phyloP scores from a whole-genome alignment of 225 moss, liverwort and hornwort species.

The Rhytidiadelphus loreus region DNA sequence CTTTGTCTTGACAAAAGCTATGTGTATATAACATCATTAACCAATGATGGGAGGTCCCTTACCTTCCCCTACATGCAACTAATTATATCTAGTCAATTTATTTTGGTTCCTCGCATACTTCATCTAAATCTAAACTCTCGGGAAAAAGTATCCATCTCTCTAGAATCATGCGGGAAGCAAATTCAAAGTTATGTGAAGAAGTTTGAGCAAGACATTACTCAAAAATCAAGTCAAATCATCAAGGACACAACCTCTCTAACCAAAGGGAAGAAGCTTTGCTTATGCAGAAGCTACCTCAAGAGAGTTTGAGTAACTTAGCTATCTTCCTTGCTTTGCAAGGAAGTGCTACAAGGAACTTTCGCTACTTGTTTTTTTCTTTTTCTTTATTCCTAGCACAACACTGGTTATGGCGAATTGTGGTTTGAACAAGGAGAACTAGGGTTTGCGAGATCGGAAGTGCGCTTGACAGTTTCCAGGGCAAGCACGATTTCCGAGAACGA shows the following conservation, averaged over 20 bases:
- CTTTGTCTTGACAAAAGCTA: background rate
- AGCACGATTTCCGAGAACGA: conserved; percentile 3
- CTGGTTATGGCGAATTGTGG: background rate
- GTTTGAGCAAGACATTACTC: background rate
- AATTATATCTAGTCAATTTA: accelerated
- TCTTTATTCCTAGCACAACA: background rate
- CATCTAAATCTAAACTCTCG: background rate
- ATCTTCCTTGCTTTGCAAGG: background rate
- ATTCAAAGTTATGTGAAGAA: background rate
- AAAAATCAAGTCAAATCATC: background rate
- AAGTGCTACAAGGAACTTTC: background rate
- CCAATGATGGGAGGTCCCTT: accelerated
- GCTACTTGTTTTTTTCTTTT: background rate
- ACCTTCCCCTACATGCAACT: accelerated
- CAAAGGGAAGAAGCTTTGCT: background rate
- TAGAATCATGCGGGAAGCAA: accelerated
- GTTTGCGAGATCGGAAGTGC: background rate
- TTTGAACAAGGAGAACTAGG: background rate
- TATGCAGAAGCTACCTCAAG: background rate
- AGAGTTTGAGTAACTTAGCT: background rate
- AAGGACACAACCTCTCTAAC: background rate
- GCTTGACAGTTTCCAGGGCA: background rate
- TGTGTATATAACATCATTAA: too few relatives aligned
- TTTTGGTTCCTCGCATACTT: accelerated
- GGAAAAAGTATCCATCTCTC: too few relatives aligned